Conservation (phyloP, 2,329 filamentous ascomycete genomes). For the Diaporthe vexans region DNA sequence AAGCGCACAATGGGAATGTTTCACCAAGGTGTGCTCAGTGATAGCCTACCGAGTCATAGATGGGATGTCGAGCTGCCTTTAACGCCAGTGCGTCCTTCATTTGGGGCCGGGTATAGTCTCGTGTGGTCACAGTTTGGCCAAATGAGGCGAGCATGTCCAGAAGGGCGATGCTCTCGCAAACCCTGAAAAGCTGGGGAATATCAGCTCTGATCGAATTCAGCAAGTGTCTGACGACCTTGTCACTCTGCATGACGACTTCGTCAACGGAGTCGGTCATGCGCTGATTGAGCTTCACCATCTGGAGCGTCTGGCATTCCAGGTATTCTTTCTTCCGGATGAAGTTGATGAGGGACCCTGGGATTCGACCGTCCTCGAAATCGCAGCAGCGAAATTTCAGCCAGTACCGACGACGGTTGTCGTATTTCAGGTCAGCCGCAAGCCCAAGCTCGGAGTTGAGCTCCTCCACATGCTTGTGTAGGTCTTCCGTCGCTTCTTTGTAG, state of each 20-base stretch:
- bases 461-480: constrained; percentile 68
- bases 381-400: constrained; percentile 76
- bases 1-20: too few relatives aligned
- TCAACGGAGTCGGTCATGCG: constrained; percentile 85
- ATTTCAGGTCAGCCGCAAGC: constrained; percentile 77
- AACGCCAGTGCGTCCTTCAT: constrained; percentile 75
- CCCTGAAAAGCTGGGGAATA: constrained; percentile 81
- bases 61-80: constrained; percentile 76
- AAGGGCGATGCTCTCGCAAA: constrained; percentile 88
- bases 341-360: constrained; percentile 85
- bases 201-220: constrained; percentile 79
- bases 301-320: constrained; percentile 89
- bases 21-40: not conserved
- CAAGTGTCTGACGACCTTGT: constrained; percentile 80
- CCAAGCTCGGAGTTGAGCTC: constrained; percentile 76
- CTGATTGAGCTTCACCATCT: constrained; percentile 84
- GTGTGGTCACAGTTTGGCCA: constrained; percentile 78
- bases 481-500: constrained; percentile 88
- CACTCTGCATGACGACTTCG: constrained; percentile 87
- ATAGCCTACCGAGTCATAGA: constrained; percentile 71
- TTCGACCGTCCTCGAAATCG: constrained; percentile 71
- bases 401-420: constrained; percentile 83
- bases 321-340: constrained; percentile 77
- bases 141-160: constrained; percentile 89
- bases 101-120: constrained; percentile 75